Evolutionary conservation across 106 monocot species (phyloP).

Genomic region (Allium cepa): DNA sequence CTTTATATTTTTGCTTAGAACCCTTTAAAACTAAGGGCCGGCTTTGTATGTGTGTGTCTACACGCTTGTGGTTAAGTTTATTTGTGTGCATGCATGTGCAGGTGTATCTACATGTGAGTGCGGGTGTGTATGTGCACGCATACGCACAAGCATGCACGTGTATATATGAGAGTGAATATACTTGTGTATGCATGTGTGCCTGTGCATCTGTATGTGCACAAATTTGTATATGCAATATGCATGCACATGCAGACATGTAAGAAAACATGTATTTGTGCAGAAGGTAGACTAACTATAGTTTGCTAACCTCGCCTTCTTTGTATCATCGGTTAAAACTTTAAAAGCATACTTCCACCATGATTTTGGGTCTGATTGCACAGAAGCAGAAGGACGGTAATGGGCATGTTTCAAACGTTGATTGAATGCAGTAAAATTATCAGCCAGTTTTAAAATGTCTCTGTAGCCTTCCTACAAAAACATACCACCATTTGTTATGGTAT

Average conservation of each 20-base stretch:
- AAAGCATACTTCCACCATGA: conserved; percentile 98
- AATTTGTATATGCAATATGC: neutral
- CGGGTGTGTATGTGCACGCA: neutral
- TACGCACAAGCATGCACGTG: neutral
- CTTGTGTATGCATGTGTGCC: too few species aligned
- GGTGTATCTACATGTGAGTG: neutral
- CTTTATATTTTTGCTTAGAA: too few species aligned
- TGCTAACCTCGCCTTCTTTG: conserved; percentile 78
- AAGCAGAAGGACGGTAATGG: conserved; percentile 69
- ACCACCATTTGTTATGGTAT: conserved; percentile 3
- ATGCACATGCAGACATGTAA: neutral
- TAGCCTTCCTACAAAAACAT: conserved; percentile 66
- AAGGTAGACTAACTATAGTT: neutral
- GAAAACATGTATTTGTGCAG: neutral
- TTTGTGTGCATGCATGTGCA: neutral
- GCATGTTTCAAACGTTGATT: conserved; percentile 90
- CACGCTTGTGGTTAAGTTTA: neutral
- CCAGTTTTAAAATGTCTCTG: conserved; percentile 87
- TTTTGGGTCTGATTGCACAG: conserved; percentile 58
- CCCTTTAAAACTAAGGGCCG: neutral
- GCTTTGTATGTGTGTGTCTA: neutral
- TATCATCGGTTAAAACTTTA: conserved; percentile 65
- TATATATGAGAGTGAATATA: neutral
- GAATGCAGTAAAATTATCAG: conserved; percentile 86
- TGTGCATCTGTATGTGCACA: neutral